Evolutionary conservation across 2,329 filamentous ascomycete species (phyloP).

Genomic region (Ophiostoma australiae): DNA sequence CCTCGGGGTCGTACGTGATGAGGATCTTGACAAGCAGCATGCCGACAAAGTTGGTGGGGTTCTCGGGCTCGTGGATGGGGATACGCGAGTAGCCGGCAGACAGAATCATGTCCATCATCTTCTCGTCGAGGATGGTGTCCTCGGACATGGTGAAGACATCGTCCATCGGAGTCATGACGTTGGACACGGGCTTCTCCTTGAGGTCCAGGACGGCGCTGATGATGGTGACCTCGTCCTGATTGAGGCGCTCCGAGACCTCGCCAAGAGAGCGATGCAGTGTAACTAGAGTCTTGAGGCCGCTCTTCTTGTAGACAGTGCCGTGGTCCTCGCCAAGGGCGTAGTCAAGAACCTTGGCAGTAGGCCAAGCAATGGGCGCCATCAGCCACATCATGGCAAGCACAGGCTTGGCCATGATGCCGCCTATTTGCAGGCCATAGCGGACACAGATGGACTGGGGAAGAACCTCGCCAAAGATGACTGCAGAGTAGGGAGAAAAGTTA

Average conservation of each 20-base stretch:
- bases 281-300: constrained; percentile 90
- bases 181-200: constrained; percentile 90
- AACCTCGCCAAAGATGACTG: constrained; percentile 97
- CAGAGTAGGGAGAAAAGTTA: constrained; percentile 15
- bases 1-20: constrained; percentile 97
- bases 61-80: constrained; percentile 83
- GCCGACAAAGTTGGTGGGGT: constrained; percentile 82
- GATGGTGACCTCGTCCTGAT: constrained; percentile 97
- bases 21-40: constrained; percentile 98
- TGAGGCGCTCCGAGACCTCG: constrained; percentile 79
- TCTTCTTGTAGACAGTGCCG: constrained; percentile 96
- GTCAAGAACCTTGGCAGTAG: constrained; percentile 91
- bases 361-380: constrained; percentile 84
- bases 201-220: constrained; percentile 94
- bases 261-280: constrained; percentile 91
- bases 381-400: constrained; percentile 89
- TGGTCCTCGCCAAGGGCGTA: constrained; percentile 90
- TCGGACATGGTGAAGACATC: constrained; percentile 97
- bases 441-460: constrained; percentile 95
- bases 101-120: constrained; percentile 89
- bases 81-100: constrained; percentile 94
- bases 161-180: constrained; percentile 97
- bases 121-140: constrained; percentile 85
- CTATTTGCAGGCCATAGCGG: constrained; percentile 90
- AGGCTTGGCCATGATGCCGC: constrained; percentile 84